Evolutionary conservation across 352 stramenopile species (phyloP).

Genomic region (Phytophthora podocarpi): DNA sequence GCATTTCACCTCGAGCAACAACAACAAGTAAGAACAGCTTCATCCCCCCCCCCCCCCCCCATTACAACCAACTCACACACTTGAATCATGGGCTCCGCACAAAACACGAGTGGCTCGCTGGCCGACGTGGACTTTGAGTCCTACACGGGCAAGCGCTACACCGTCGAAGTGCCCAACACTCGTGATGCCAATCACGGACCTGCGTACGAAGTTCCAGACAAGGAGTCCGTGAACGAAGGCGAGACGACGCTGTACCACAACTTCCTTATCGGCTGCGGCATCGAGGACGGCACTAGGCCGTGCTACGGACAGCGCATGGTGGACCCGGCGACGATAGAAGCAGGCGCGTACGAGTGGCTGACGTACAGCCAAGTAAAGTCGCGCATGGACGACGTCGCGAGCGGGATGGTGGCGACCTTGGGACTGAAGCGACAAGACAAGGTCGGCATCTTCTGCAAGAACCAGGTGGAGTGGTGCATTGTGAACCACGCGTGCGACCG

Average conservation of each 20-base stretch:
- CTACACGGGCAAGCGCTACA: slow-evolving; percentile 54
- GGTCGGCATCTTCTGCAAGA: slow-evolving; percentile 73
- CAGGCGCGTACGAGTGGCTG: slow-evolving; percentile 58
- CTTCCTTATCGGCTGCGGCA: slow-evolving; percentile 36
- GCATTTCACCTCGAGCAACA: slow-evolving; percentile 5
- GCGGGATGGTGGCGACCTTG: slow-evolving; percentile 41
- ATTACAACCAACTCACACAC: not conserved
- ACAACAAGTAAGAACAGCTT: not conserved
- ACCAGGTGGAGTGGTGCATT: slow-evolving; percentile 73
- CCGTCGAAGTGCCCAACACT: slow-evolving; percentile 43
- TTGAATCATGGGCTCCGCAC: slow-evolving; percentile 48
- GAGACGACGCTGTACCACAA: slow-evolving; percentile 54
- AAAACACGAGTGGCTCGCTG: slow-evolving; percentile 40
- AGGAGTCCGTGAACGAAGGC: slow-evolving; percentile 35
- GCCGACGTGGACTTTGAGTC: slow-evolving; percentile 61
- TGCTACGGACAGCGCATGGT: slow-evolving; percentile 17
- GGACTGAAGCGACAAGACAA: slow-evolving; percentile 56
- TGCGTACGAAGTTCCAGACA: slow-evolving; percentile 40
- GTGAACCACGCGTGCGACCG: slow-evolving; percentile 59
- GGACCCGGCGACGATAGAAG: slow-evolving; percentile 38
- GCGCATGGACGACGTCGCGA: too few relatives aligned
- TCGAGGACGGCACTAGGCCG: slow-evolving; percentile 1
- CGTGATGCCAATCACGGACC: slow-evolving; percentile 44
- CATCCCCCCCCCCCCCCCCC: not conserved
- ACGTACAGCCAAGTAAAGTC: slow-evolving; percentile 55